Evolutionary conservation across 1,284 basidiomycete genomes (phyloP).

Genomic region (Sanghuangporus weigelae): DNA sequence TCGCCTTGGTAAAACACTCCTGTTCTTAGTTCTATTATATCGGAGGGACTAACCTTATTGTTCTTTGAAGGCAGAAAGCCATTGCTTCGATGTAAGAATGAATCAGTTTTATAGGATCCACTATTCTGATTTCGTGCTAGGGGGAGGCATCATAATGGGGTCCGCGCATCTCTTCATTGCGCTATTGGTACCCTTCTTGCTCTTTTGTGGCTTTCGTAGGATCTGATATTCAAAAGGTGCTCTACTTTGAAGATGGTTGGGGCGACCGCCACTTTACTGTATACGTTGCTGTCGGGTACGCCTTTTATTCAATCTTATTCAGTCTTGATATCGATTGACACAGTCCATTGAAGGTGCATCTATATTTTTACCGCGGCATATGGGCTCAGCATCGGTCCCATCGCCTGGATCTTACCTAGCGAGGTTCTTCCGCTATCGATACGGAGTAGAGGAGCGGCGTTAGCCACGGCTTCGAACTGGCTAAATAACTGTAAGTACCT

Average conservation of each 20-base stretch:
- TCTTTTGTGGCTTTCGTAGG: not conserved
- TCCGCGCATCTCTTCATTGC: constrained; percentile 69
- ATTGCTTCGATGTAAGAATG: constrained; percentile 44
- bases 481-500: constrained; percentile 62
- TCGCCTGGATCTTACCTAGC: constrained; percentile 78
- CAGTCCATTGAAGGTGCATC: constrained; percentile 43
- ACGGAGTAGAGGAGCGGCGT: constrained; percentile 76
- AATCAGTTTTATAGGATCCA: not conserved
- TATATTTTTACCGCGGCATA: constrained; percentile 81
- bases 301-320: constrained; percentile 17
- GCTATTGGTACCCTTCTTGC: constrained; percentile 41
- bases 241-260: constrained; percentile 51
- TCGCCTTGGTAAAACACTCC: constrained; percentile 48
- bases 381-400: constrained; percentile 78
- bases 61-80: constrained; percentile 50
- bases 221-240: constrained; percentile 33
- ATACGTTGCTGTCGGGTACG: constrained; percentile 62
- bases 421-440: constrained; percentile 87
- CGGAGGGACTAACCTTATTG: not conserved
- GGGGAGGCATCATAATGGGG: constrained; percentile 69
- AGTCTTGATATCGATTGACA: not conserved
- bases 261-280: constrained; percentile 47
- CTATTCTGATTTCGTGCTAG: constrained; percentile 25
- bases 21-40: not conserved
- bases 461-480: constrained; percentile 86